phyloP scores from a whole-genome alignment of 2,329 filamentous ascomycete species.

The Beauveria rudraprayagi region DNA sequence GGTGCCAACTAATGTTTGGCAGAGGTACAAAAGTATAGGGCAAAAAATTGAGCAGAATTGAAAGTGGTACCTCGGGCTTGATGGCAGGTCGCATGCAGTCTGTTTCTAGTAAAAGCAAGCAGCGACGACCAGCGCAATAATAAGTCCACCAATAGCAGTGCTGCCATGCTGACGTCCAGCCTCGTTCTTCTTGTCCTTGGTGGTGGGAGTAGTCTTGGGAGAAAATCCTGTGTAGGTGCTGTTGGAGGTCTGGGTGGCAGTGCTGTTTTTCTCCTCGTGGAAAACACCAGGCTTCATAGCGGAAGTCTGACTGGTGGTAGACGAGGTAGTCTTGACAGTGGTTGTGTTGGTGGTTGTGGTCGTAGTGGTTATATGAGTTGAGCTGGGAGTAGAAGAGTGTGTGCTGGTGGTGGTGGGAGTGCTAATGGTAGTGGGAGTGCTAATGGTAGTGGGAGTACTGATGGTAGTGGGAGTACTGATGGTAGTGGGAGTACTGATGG shows the following conservation, averaged over 20 bases:
- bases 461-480: not conserved
- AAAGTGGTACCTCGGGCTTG: not conserved
- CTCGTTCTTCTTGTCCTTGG: conserved; percentile 35
- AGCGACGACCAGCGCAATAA: conserved; percentile 48
- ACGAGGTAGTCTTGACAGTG: conserved; percentile 13
- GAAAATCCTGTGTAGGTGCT: conserved; percentile 16
- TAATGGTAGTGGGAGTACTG: conserved; percentile 5
- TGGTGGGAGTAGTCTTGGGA: conserved; percentile 22
- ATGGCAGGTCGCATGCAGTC: conserved; percentile 7
- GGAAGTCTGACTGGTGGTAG: conserved; percentile 17
- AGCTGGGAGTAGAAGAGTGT: too few relatives aligned
- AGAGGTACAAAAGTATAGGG: conserved; percentile 12
- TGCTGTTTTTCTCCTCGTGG: conserved; percentile 43
- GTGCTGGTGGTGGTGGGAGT: conserved; percentile 1
- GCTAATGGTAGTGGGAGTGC: conserved; percentile 11
- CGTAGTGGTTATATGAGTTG: not conserved
- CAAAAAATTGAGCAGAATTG: conserved; percentile 13
- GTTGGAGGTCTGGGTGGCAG: conserved; percentile 18
- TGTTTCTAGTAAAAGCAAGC: conserved; percentile 36
- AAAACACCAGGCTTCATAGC: conserved; percentile 42
- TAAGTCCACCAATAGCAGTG: conserved; percentile 43
- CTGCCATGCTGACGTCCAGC: conserved; percentile 39
- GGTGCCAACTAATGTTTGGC: not conserved
- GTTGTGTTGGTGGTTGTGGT: conserved; percentile 13
- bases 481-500: not conserved